Evolutionary conservation across 768 basidiomycete genomes (phyloP), one percentile per base, ranked within the genome.

Genomic region (Mrakia gelida): DNA sequence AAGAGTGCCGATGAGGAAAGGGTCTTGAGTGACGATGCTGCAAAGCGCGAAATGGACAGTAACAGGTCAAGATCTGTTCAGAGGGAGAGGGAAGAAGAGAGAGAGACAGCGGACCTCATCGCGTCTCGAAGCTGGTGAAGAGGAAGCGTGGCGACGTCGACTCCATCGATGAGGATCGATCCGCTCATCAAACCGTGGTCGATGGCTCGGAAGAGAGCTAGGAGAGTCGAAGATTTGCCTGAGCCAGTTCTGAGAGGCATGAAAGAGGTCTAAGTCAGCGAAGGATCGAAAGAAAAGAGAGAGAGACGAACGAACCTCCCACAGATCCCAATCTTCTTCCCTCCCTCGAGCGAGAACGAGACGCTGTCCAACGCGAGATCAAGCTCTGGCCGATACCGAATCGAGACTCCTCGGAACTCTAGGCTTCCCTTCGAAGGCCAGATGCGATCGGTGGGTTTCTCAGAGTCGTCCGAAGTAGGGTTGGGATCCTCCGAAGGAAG

Each of bases 151-250:
- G 63, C 28, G 49, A 81, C 78, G 65, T 82, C 81, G 23, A 65
- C 45, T 1, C 80, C 80, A 32, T 82, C 81, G 41, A 82, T 73
- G 38, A 34, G 49, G 41, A 82, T 79, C n/a, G 8, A 8, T 7
- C 80, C 79, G 26, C 56, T 34, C 13, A 65, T 76, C 43, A 77
- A 62, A 4, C 78, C 73, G 9, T 52, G 43, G 26, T 80, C 80
- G n/a, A 81, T 79, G 68, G 80, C 71, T 52, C 81, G 68, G 72
- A 80, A 82, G 26, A 82, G 77, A 0, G 78, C 81, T 6, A 79
- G 77, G 32, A 81, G 43, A 3, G 81, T 73, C 30, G 81, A 79
- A 34, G 79, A 80, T 43, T 82, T 82, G 45, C 81, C 81, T 8
- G 80, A 80, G 2, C 81, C 81, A 32, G 72, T 80, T 38, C 62